Percentiles rank a stretch among this genome's conserved stretches.
Conservation (phyloP, 1,284 basidiomycete genomes). For the Sporisorium sorghi region DNA sequence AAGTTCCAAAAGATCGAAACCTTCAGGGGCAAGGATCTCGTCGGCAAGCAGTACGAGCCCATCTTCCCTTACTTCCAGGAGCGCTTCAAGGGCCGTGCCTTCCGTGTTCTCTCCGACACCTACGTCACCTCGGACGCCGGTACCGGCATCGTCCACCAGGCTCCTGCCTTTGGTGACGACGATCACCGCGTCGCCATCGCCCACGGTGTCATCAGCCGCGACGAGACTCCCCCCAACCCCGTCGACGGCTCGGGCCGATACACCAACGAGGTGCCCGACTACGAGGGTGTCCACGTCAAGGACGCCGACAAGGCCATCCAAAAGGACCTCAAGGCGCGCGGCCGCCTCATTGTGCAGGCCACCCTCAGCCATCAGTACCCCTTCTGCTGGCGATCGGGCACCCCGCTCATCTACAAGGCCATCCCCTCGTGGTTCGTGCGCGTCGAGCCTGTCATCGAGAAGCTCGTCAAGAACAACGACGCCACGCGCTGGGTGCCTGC, state of each 20-base stretch:
- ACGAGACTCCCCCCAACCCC: constrained; percentile 95
- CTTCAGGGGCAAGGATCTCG: constrained; percentile 91
- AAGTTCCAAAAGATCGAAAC: constrained; percentile 88
- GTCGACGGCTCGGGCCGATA: constrained; percentile 90
- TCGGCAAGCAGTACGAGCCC: constrained; percentile 95
- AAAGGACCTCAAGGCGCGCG: constrained; percentile 88
- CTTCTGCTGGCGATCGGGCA: constrained; percentile 94
- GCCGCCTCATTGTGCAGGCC: constrained; percentile 87
- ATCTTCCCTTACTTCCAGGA: constrained; percentile 97
- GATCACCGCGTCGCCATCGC: constrained; percentile 93
- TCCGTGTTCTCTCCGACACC: constrained; percentile 87
- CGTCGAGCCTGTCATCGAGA: constrained; percentile 84
- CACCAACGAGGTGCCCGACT: constrained; percentile 89
- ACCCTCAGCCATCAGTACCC: constrained; percentile 92
- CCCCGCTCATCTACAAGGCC: constrained; percentile 95
- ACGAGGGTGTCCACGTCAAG: constrained; percentile 91
- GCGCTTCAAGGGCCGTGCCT: constrained; percentile 90
- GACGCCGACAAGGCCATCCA: constrained; percentile 94
- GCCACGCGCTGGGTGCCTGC: constrained; percentile 95
- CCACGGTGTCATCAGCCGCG: constrained; percentile 82
- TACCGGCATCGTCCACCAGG: constrained; percentile 99
- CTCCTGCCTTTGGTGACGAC: constrained; percentile 98
- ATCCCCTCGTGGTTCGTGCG: constrained; percentile 96
- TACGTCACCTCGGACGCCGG: constrained; percentile 95
- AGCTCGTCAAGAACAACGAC: constrained; percentile 90